These are phyloP conservation scores for Powellomyces hirtus DNA, from an alignment of 192 early-diverging fungal genomes.

Conservation along the genomic window DNA sequence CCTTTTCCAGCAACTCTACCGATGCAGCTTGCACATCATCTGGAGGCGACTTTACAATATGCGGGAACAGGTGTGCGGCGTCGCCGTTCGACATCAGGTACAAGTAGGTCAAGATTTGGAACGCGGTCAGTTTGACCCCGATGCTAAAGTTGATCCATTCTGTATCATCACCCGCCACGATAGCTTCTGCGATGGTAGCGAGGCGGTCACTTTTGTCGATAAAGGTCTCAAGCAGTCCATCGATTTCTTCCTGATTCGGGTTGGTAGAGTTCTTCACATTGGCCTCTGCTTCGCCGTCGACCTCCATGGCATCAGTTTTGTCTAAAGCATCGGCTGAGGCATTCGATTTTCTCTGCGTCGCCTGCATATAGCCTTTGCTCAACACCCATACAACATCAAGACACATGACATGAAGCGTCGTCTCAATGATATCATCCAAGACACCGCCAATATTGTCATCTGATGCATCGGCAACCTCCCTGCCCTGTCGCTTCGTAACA, in stretches of 20 bases:
- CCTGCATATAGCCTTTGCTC: background rate
- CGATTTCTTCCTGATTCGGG: background rate
- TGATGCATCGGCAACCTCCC: background rate
- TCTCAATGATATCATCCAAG: constrained; percentile 12
- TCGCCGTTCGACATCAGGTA: constrained; percentile 21
- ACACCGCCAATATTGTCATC: background rate
- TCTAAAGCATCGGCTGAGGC: background rate
- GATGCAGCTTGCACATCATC: constrained; percentile 12
- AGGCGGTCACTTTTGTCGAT: constrained; percentile 7
- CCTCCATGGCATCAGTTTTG: background rate
- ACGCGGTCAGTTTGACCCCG: constrained; percentile 19
- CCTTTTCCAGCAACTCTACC: background rate
- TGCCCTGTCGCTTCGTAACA: background rate
- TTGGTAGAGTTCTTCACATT: background rate
- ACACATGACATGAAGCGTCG: constrained; percentile 11
- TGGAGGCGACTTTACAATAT: background rate
- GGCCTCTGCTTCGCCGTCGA: background rate
- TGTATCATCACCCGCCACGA: constrained; percentile 9
- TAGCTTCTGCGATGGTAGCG: constrained; percentile 22
- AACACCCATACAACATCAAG: constrained; percentile 24
- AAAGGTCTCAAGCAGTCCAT: background rate
- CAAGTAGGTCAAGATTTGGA: constrained; percentile 10
- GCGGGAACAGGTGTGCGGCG: constrained; percentile 6
- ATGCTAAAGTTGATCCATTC: constrained; percentile 18
- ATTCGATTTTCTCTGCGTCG: background rate